phyloP scores from a whole-genome alignment of 108 stramenopile species.

The Skeletonema potamos region DNA sequence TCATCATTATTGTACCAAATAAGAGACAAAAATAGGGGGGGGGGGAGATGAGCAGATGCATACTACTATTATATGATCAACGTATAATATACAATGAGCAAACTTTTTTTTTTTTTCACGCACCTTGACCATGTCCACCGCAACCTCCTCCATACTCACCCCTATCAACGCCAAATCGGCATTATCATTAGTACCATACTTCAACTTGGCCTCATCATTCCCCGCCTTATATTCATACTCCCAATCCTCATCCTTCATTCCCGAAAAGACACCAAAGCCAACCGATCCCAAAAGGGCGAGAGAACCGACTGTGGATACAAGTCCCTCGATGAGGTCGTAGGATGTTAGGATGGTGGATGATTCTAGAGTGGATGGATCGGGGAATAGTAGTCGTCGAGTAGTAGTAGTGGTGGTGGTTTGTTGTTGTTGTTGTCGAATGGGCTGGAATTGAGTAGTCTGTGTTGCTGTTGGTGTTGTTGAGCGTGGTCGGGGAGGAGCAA shows the following conservation, averaged over 20 bases:
- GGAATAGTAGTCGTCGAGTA: not conserved
- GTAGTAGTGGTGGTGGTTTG: not conserved
- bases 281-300: slow-evolving; percentile 14
- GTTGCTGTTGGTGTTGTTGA: not conserved
- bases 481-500: not conserved
- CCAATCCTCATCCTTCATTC: slow-evolving; percentile 6
- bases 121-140: not conserved
- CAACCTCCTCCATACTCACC: not conserved
- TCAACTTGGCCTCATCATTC: not conserved
- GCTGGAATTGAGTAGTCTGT: no score
- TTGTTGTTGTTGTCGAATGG: not conserved
- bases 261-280: slow-evolving; percentile 5
- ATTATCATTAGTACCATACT: not conserved
- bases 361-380: not conserved
- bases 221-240: slow-evolving; percentile 17
- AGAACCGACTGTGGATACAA: not conserved
- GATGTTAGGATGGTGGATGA: not conserved
- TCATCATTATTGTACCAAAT: no score
- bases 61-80: no score
- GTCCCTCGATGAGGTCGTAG: not conserved
- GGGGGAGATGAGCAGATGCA: not conserved
- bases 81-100: no score
- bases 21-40: not conserved
- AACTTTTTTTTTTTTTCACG: no score
- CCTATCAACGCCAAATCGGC: slow-evolving; percentile 14